Evolutionary conservation across 768 basidiomycete genomes (phyloP).

Genomic region (Sporobolomyces pararoseus): DNA sequence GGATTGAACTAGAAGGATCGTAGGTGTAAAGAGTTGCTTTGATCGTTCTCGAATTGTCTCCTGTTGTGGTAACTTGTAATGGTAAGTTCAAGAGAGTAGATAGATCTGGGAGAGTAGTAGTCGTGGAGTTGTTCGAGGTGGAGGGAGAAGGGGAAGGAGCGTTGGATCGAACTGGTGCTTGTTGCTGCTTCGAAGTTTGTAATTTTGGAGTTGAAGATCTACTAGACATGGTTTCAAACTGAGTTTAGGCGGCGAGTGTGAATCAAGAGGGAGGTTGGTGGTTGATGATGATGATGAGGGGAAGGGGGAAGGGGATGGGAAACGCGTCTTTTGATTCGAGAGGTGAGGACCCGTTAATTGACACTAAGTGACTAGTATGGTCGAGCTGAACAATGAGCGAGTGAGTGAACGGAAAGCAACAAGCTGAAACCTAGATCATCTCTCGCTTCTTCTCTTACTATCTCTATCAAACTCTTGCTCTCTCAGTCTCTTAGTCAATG

Average conservation of each 20-base stretch:
- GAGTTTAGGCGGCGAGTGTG: not conserved
- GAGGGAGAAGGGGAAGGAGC: not conserved
- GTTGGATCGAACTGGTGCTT: not conserved
- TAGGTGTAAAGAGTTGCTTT: conserved; percentile 31
- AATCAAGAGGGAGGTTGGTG: not conserved
- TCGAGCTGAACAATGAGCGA: too few relatives aligned
- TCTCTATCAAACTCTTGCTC: not conserved
- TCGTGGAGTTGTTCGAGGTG: not conserved
- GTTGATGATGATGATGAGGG: not conserved
- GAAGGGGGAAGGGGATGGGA: not conserved
- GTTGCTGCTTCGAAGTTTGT: not conserved
- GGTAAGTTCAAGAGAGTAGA: conserved; percentile 42
- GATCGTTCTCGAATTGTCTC: not conserved
- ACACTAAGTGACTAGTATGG: too few relatives aligned
- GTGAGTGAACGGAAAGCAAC: not conserved
- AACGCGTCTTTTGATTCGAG: not conserved
- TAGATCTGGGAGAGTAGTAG: conserved; percentile 30
- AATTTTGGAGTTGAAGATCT: conserved; percentile 1
- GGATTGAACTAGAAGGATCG: conserved; percentile 21
- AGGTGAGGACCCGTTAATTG: too few relatives aligned
- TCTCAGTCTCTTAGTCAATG: not conserved
- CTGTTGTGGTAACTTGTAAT: not conserved
- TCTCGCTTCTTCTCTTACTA: not conserved
- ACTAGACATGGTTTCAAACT: not conserved
- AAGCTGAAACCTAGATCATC: too few relatives aligned